Base-by-base conservation (phyloP, 106 monocot genomes). In the Gastrodia elata region DNA sequence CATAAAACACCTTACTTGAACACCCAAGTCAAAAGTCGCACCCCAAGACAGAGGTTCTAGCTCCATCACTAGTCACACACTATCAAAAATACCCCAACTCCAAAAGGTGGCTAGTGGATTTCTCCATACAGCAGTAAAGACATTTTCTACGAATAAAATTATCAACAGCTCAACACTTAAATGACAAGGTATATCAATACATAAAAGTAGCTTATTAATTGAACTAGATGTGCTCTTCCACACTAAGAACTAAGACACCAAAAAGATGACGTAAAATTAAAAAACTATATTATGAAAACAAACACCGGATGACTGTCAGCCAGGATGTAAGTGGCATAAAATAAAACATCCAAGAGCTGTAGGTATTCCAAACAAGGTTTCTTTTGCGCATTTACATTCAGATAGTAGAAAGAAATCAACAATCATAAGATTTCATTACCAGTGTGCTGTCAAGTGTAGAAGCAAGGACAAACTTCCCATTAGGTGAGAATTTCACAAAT, bases 401-500 rank as follows among this genome's bases (percentile, higher is more conserved):
- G 0, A 26, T 61, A 32, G 32, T n/a, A 61, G 1, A 11, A 61
- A 8, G 11, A 14, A 28, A 61, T 61, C 30, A 1, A 14, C 2
- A 61, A 32, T 61, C 26, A 30, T 37, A 37, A 39, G 42, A 68
- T 39, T 41, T 14, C 30, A 61, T n/a, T 81, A 84, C 84, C 75
- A 83, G 38, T 20, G 77, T 86, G 46, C 75, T 79, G 24, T 86
- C 83, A 36, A 83, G 86, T 2, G 86, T 83, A 27, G 86, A 70
- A 4, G 80, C 74, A 26, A 86, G 86, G 38, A 86, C 76, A 28
- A 86, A 86, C 86, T 86, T 86, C 38, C 86, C 86, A 65, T 86
- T 86, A 3, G 86, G 86, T 1, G 86, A 86, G 75, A 86, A 86
- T 70, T 78, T 86, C 38, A 83, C 83, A 28, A 80, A 86, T 18